Percentiles rank a stretch among this genome's conserved stretches.
These are phyloP conservation scores for Heliamphora exappendiculata DNA, from an alignment of 148 eudicot genomes.

Conservation along the genomic window DNA sequence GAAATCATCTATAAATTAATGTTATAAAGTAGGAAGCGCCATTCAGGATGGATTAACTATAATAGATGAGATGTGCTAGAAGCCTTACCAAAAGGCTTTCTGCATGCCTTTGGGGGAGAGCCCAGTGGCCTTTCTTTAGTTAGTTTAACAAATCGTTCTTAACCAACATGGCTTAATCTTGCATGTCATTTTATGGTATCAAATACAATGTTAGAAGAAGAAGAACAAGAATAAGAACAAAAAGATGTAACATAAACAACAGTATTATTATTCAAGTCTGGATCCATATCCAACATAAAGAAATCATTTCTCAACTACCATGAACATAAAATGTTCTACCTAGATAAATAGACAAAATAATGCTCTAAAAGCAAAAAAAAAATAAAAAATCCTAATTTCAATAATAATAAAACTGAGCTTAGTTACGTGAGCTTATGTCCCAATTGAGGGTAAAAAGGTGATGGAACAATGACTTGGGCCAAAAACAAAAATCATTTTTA, in stretches of 20 bases:
- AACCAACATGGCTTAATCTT: neutral
- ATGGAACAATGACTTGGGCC: too few species aligned
- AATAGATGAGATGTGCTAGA: neutral
- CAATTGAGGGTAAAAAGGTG: too few species aligned
- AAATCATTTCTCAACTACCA: neutral
- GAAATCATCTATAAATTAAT: neutral
- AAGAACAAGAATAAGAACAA: too few species aligned
- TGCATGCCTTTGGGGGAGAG: neutral
- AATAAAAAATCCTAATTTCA: neutral
- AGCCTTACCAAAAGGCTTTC: neutral
- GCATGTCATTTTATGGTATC: neutral
- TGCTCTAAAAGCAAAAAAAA: neutral
- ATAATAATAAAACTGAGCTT: too few species aligned
- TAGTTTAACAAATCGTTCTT: neutral
- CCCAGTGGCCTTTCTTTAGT: neutral
- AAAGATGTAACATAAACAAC: neutral
- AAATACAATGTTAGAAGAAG: neutral
- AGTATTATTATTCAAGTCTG: neutral
- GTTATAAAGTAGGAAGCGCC: neutral
- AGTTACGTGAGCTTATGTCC: too few species aligned
- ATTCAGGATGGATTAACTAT: neutral
- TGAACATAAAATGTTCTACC: neutral
- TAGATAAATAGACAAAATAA: neutral
- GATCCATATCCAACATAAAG: neutral
- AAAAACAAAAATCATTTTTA: too few species aligned